phyloP scores from a whole-genome alignment of 2,329 filamentous ascomycete species.

The Diaporthe sp. region DNA sequence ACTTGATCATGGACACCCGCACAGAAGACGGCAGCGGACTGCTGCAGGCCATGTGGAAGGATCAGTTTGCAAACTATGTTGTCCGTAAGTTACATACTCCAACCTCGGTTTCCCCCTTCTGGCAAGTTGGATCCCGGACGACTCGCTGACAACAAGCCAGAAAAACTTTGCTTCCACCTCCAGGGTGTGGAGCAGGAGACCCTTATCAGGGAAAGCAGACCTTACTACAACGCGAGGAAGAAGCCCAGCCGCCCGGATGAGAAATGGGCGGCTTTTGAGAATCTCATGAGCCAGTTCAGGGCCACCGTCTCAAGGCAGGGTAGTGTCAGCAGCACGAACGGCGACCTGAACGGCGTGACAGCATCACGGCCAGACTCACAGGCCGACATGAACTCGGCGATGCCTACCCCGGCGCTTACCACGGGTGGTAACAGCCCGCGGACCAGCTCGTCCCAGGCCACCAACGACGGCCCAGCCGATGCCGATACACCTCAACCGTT shows the following conservation, averaged over 20 bases:
- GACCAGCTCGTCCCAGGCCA: slow-evolving; percentile 76
- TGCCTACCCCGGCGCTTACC: slow-evolving; percentile 76
- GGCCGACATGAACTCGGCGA: slow-evolving; percentile 65
- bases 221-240: slow-evolving; percentile 73
- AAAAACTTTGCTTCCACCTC: slow-evolving; percentile 81
- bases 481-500: slow-evolving; percentile 2
- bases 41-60: slow-evolving; percentile 85
- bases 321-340: slow-evolving; percentile 40
- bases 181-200: slow-evolving; percentile 70
- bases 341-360: slow-evolving; percentile 43
- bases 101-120: neutral
- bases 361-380: slow-evolving; percentile 56
- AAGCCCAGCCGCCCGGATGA: slow-evolving; percentile 69
- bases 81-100: slow-evolving; percentile 79
- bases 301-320: slow-evolving; percentile 48
- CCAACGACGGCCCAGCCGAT: slow-evolving; percentile 68
- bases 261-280: slow-evolving; percentile 76
- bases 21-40: slow-evolving; percentile 74
- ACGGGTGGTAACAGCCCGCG: slow-evolving; percentile 79
- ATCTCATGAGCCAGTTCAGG: slow-evolving; percentile 57
- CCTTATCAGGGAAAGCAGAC: slow-evolving; percentile 75
- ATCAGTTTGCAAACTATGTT: slow-evolving; percentile 96
- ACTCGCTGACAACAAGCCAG: slow-evolving; percentile 60
- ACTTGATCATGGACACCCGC: slow-evolving; percentile 70
- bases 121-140: neutral